A percentile compares a stretch with the other conserved stretches of the same genome.
phyloP scores from a whole-genome alignment of 2,329 filamentous ascomycete genomes.

The Seiridium cupressi region DNA sequence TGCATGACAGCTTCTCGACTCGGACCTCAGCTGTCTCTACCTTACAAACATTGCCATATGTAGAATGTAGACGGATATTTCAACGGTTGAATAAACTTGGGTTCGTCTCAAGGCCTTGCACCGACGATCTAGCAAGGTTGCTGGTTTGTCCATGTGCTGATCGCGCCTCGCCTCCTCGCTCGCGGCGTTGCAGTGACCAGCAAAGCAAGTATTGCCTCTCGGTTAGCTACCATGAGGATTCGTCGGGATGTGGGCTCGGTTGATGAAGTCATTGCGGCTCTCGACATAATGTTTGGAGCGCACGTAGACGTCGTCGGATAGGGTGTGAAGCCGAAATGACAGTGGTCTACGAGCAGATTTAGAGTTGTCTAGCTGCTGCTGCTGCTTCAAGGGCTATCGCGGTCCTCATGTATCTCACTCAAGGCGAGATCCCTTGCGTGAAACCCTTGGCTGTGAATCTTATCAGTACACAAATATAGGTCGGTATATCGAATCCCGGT shows the following conservation, averaged over 20 bases:
- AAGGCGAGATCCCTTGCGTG: not conserved
- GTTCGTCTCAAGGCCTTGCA: not conserved
- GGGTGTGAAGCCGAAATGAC: slow-evolving; percentile 1
- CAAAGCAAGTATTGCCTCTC: not conserved
- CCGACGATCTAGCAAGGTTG: not conserved
- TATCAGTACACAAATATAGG: not conserved
- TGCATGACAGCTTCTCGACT: not conserved
- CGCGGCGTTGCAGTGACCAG: not conserved
- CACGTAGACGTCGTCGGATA: not conserved
- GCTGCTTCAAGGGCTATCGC: not conserved
- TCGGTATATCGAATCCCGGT: not conserved
- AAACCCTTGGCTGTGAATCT: not conserved
- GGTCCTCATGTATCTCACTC: no score
- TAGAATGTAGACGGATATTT: not conserved
- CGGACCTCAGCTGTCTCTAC: not conserved
- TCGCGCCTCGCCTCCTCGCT: not conserved
- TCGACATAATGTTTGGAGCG: not conserved
- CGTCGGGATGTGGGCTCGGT: not conserved
- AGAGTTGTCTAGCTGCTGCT: not conserved
- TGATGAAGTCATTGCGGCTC: slow-evolving; percentile 3
- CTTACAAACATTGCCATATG: not conserved
- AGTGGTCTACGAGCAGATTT: not conserved
- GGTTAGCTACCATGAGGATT: not conserved
- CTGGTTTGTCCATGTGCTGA: not conserved
- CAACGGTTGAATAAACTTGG: not conserved